A percentile compares a stretch with the other conserved stretches of the same genome.
phyloP scores from a whole-genome alignment of 176 grass and related monocot genomes.

The Oryza punctata region DNA sequence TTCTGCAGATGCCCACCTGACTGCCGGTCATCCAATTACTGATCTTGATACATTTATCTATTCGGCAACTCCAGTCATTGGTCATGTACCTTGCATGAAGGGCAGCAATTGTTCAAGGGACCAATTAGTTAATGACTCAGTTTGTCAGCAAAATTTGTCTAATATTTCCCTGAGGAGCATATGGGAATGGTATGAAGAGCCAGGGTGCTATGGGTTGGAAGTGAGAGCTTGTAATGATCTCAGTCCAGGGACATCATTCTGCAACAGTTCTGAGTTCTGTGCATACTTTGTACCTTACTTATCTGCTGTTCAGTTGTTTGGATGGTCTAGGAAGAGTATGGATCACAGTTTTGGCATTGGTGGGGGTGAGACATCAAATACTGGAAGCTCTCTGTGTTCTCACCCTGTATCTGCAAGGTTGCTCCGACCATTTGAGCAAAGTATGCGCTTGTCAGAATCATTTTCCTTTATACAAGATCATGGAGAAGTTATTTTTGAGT shows the following conservation, averaged over 20 bases:
- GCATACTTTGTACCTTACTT: slow-evolving; percentile 81
- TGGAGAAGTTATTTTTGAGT: slow-evolving; percentile 65
- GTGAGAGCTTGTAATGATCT: slow-evolving; percentile 48
- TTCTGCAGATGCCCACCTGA: slow-evolving; percentile 41
- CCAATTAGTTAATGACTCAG: slow-evolving; percentile 23
- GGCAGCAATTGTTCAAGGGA: slow-evolving; percentile 37
- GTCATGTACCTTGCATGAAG: slow-evolving; percentile 33
- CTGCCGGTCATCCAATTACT: slow-evolving; percentile 52
- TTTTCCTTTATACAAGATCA: slow-evolving; percentile 32
- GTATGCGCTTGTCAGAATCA: slow-evolving; percentile 31
- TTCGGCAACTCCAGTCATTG: slow-evolving; percentile 64
- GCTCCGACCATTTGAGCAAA: slow-evolving; percentile 32
- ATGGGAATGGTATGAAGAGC: slow-evolving; percentile 85
- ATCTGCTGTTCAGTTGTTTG: slow-evolving; percentile 80
- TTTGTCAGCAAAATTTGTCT: slow-evolving; percentile 45
- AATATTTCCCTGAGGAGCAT: slow-evolving; percentile 49
- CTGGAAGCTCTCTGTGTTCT: slow-evolving; percentile 31
- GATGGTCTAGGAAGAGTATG: slow-evolving; percentile 42
- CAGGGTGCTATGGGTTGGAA: slow-evolving; percentile 77
- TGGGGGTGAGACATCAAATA: slow-evolving; percentile 29
- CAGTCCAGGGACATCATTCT: slow-evolving; percentile 34
- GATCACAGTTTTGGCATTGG: slow-evolving; percentile 21
- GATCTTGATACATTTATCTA: slow-evolving; percentile 66
- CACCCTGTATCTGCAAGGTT: slow-evolving; percentile 16
- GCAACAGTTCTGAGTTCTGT: slow-evolving; percentile 48